Conservation (phyloP, 768 basidiomycete genomes). For the Fistulinella prunicolor region DNA sequence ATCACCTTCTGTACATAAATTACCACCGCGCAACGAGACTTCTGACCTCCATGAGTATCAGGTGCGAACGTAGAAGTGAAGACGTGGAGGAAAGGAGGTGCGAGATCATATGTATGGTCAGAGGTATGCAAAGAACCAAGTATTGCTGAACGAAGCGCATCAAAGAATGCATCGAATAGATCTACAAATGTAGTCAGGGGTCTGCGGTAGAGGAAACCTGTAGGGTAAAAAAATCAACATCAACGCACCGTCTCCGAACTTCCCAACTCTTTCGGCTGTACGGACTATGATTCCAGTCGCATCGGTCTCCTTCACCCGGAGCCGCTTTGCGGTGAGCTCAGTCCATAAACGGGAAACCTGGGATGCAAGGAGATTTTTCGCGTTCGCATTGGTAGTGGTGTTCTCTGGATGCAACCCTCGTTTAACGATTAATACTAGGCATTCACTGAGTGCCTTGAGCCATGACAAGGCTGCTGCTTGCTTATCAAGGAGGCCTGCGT, state of each 20-base stretch:
- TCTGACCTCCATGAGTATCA: conserved; percentile 14
- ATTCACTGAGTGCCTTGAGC: conserved; percentile 73
- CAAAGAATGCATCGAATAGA: conserved; percentile 53
- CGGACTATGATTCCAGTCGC: conserved; percentile 46
- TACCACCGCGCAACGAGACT: conserved; percentile 9
- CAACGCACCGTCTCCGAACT: conserved; percentile 40
- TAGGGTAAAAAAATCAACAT: conserved; percentile 22
- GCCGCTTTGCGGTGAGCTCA: conserved; percentile 39
- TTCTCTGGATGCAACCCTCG: conserved; percentile 6
- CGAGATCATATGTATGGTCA: conserved; percentile 23
- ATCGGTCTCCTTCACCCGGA: conserved; percentile 46
- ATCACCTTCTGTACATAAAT: conserved; percentile 24
- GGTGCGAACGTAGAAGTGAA: conserved; percentile 38
- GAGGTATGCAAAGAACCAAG: not conserved
- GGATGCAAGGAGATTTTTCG: conserved; percentile 36
- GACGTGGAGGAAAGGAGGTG: conserved; percentile 46
- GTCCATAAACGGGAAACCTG: conserved; percentile 51
- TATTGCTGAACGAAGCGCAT: conserved; percentile 31
- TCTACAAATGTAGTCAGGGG: conserved; percentile 25
- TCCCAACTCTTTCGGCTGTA: conserved; percentile 42
- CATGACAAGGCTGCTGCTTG: conserved; percentile 43
- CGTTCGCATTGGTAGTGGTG: conserved; percentile 2
- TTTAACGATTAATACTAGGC: conserved; percentile 54
- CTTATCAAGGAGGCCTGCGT: conserved; percentile 34
- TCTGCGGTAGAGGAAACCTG: conserved; percentile 26